Percentiles rank a stretch among this genome's conserved stretches.
Conservation (phyloP, 257 asterid genomes). For the Nyctanthes arbortristis region DNA sequence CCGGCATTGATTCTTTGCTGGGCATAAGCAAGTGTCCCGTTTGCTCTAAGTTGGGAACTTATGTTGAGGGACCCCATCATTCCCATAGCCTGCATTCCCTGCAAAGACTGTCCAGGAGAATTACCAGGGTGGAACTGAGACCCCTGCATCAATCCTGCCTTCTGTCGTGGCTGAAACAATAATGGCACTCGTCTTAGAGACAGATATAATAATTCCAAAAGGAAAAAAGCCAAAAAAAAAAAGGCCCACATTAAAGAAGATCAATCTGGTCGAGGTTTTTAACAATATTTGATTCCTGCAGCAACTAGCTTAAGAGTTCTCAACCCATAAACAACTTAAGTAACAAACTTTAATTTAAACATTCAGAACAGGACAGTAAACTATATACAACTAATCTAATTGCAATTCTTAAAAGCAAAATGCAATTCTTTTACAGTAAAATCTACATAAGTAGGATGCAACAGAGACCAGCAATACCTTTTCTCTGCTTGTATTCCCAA, state of each 20-base stretch:
- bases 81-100: constrained; percentile 76
- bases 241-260: neutral
- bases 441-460: neutral
- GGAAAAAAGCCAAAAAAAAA: too few species aligned
- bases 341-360: neutral
- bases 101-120: constrained; percentile 78
- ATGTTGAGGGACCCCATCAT: constrained; percentile 64
- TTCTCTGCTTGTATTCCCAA: neutral
- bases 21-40: constrained; percentile 53
- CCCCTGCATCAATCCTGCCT: constrained; percentile 74
- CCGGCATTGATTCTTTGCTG: constrained; percentile 58
- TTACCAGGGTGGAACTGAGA: constrained; percentile 77
- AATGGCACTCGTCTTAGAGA: constrained; percentile 31
- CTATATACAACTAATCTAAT: neutral
- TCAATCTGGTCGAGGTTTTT: neutral
- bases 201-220: constrained; percentile 4
- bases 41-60: constrained; percentile 72
- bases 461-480: neutral
- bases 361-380: neutral
- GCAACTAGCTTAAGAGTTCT: neutral
- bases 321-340: neutral
- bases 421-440: neutral
- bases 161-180: constrained; percentile 77
- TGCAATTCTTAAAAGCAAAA: neutral
- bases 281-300: neutral